These are phyloP conservation scores for Umbelopsis vinacea DNA, from an alignment of 192 early-diverging fungal species.

Conservation along the genomic window DNA sequence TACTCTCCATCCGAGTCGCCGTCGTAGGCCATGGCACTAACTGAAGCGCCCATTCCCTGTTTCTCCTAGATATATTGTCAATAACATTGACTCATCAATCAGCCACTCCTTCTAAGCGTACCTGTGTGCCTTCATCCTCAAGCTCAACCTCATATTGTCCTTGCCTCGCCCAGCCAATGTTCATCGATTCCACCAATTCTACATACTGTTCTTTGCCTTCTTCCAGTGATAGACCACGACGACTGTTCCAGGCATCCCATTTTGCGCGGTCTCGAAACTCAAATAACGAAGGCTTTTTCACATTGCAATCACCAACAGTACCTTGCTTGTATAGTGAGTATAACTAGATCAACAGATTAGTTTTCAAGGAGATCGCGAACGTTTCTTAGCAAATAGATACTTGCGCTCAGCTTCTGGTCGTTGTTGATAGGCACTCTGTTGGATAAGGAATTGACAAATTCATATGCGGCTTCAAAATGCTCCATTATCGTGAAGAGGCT, in stretches of 20 bases:
- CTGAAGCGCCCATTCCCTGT: slow-evolving; percentile 3
- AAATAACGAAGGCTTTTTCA: slow-evolving; percentile 41
- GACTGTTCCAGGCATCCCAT: slow-evolving; percentile 51
- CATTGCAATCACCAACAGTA: slow-evolving; percentile 47
- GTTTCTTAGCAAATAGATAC: neutral
- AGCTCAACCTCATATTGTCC: slow-evolving; percentile 31
- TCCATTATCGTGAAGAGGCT: neutral
- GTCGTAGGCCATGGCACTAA: slow-evolving; percentile 47
- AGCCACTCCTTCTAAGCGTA: neutral
- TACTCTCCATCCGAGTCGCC: slow-evolving; percentile 29
- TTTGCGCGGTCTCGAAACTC: slow-evolving; percentile 51
- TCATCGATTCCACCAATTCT: slow-evolving; percentile 24
- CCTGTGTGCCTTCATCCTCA: slow-evolving; percentile 3
- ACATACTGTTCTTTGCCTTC: slow-evolving; percentile 41
- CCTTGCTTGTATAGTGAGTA: slow-evolving; percentile 58
- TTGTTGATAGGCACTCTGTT: neutral
- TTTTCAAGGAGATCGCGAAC: neutral
- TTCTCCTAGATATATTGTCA: neutral
- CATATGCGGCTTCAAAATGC: slow-evolving; percentile 7
- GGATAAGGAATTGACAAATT: neutral
- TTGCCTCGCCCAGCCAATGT: slow-evolving; percentile 37
- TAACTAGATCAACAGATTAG: slow-evolving; percentile 29
- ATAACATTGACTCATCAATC: neutral
- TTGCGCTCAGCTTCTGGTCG: slow-evolving; percentile 5
- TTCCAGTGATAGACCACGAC: slow-evolving; percentile 47